A percentile compares a stretch with the other conserved stretches of the same genome.
Evolutionary conservation across 2,329 filamentous ascomycete species (phyloP).

Genomic region (Emericellopsis atlantica): DNA sequence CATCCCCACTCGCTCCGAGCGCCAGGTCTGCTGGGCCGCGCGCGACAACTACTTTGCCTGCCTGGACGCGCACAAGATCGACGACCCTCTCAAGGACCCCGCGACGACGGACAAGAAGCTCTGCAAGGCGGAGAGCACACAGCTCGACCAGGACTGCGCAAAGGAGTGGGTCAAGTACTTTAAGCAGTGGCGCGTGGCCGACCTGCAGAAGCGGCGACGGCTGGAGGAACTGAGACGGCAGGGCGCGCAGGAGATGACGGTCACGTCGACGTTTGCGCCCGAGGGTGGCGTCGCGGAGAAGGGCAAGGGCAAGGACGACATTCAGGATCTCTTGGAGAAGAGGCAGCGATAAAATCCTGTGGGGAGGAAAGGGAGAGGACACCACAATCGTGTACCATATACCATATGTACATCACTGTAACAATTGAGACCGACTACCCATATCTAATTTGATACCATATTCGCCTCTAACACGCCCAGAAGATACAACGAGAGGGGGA

Average conservation of each 20-base stretch:
- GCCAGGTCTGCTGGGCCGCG: slow-evolving; percentile 77
- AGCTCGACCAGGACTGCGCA: slow-evolving; percentile 78
- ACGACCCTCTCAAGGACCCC: slow-evolving; percentile 46
- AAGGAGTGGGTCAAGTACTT: slow-evolving; percentile 96
- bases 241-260: slow-evolving; percentile 51
- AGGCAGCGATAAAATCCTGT: slow-evolving; percentile 7
- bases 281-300: slow-evolving; percentile 16
- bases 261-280: slow-evolving; percentile 22
- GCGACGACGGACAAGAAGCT: slow-evolving; percentile 22
- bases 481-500: not conserved
- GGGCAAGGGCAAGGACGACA: slow-evolving; percentile 20
- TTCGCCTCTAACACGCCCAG: not conserved
- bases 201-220: slow-evolving; percentile 72
- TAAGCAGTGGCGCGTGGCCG: slow-evolving; percentile 90
- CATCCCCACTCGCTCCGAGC: slow-evolving; percentile 75
- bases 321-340: slow-evolving; percentile 25
- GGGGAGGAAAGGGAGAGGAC: too few species aligned
- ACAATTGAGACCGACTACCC: slow-evolving; percentile 2
- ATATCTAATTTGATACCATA: slow-evolving; percentile 1
- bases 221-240: slow-evolving; percentile 63
- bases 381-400: not conserved
- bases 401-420: slow-evolving; percentile 1
- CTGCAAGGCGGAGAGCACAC: slow-evolving; percentile 27
- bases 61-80: slow-evolving; percentile 67
- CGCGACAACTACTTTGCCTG: slow-evolving; percentile 83